Percentiles rank a stretch among this genome's conserved stretches.
These are phyloP conservation scores for Tuber microsphaerosporum DNA, from an alignment of 495 filamentous ascomycete species.

Conservation along the genomic window DNA sequence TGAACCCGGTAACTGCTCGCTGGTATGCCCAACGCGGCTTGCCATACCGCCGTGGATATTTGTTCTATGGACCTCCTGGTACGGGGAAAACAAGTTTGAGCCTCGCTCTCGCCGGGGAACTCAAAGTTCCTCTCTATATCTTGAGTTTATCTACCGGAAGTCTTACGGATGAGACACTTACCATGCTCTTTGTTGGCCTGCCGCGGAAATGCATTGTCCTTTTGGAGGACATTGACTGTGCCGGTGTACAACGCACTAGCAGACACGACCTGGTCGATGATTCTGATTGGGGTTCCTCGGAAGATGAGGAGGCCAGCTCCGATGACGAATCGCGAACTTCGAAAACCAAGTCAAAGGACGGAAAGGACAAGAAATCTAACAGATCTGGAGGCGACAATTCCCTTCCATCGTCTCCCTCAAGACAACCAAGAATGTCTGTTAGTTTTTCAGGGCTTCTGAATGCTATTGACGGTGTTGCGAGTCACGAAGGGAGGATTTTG, in stretches of 20 bases:
- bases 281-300: slow-evolving; percentile 27
- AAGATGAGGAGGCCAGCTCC: slow-evolving; percentile 25
- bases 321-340: slow-evolving; percentile 26
- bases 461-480: slow-evolving; percentile 72
- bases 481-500: slow-evolving; percentile 66
- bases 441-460: slow-evolving; percentile 71
- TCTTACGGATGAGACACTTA: slow-evolving; percentile 50
- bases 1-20: slow-evolving; percentile 63
- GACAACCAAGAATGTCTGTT: slow-evolving; percentile 39
- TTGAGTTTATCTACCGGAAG: slow-evolving; percentile 53
- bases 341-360: slow-evolving; percentile 18
- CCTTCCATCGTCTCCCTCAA: slow-evolving; percentile 10
- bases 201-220: slow-evolving; percentile 59
- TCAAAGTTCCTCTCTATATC: slow-evolving; percentile 59
- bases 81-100: slow-evolving; percentile 62
- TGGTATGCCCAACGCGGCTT: slow-evolving; percentile 74
- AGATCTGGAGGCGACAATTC: slow-evolving; percentile 18
- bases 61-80: slow-evolving; percentile 64
- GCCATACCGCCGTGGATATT: slow-evolving; percentile 58
- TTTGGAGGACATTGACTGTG: slow-evolving; percentile 62
- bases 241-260: slow-evolving; percentile 50
- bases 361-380: slow-evolving; percentile 29
- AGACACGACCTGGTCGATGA: slow-evolving; percentile 37
- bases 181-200: slow-evolving; percentile 50
- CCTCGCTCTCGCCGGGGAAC: slow-evolving; percentile 57